phyloP scores from a whole-genome alignment of 2,329 filamentous ascomycete genomes.

The Paecilomyces niveus region DNA sequence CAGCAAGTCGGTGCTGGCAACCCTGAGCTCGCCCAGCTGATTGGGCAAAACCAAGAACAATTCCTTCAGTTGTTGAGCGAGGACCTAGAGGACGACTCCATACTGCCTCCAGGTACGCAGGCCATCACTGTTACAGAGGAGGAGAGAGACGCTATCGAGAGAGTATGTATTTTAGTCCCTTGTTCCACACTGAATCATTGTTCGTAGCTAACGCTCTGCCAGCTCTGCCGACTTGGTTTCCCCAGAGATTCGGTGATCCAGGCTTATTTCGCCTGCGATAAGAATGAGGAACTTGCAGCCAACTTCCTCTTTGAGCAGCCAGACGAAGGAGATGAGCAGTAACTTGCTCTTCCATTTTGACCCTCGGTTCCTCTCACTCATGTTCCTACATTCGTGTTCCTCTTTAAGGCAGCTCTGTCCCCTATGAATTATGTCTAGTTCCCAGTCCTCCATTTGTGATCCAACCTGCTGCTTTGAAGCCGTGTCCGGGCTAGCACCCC shows the following conservation, averaged over 20 bases:
- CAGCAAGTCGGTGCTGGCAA: slow-evolving; percentile 94
- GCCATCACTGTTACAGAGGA: slow-evolving; percentile 90
- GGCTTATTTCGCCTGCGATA: slow-evolving; percentile 98
- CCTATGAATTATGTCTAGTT: not conserved
- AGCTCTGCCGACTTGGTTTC: slow-evolving; percentile 91
- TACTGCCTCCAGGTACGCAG: slow-evolving; percentile 77
- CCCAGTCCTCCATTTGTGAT: not conserved
- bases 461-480: not conserved
- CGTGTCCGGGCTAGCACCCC: not conserved
- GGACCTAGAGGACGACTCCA: slow-evolving; percentile 70
- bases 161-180: slow-evolving; percentile 50
- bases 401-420: slow-evolving; percentile 1
- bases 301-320: slow-evolving; percentile 98
- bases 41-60: slow-evolving; percentile 84
- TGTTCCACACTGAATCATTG: slow-evolving; percentile 2
- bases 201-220: slow-evolving; percentile 12
- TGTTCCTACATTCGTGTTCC: not conserved
- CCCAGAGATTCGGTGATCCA: slow-evolving; percentile 90
- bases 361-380: not conserved
- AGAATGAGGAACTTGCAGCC: slow-evolving; percentile 96
- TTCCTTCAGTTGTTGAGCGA: slow-evolving; percentile 88
- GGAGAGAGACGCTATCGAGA: slow-evolving; percentile 93
- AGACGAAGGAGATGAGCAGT: slow-evolving; percentile 59
- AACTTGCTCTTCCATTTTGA: slow-evolving; percentile 9
- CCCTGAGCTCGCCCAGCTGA: slow-evolving; percentile 86